Evolutionary conservation across 2,329 filamentous ascomycete genomes (phyloP).

Genomic region (Nigrospora sphaerica): DNA sequence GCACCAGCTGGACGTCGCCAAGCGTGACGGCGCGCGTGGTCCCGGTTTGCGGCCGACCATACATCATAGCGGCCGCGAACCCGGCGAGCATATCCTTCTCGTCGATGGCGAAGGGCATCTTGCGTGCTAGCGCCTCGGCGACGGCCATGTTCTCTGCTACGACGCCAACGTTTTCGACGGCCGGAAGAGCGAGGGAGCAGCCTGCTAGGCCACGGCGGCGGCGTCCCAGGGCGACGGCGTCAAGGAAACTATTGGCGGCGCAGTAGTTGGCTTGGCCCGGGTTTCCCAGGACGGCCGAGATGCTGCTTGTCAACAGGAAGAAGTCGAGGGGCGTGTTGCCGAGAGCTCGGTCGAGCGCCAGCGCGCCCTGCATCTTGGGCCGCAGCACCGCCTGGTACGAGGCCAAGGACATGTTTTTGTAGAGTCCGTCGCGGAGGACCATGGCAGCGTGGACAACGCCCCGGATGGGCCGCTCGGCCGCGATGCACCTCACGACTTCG

Average conservation of each 20-base stretch:
- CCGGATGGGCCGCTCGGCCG: conserved; percentile 5
- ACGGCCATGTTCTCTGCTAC: conserved; percentile 14
- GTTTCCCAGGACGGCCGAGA: conserved; percentile 14
- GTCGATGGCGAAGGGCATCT: conserved; percentile 5
- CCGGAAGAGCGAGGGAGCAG: not conserved
- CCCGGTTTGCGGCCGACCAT: not conserved
- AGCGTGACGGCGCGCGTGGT: not conserved
- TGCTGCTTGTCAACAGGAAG: conserved; percentile 18
- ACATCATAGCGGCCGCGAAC: conserved; percentile 5
- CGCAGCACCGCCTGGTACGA: not conserved
- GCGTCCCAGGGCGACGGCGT: conserved; percentile 12
- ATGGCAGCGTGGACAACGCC: conserved; percentile 21
- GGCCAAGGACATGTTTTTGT: not conserved
- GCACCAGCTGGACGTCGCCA: conserved; percentile 4
- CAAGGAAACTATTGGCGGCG: conserved; percentile 22
- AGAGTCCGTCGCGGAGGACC: conserved; percentile 9
- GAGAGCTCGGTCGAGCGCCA: not conserved
- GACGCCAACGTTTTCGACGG: conserved; percentile 7
- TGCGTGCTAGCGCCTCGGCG: conserved; percentile 2
- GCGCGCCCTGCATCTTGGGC: conserved; percentile 1
- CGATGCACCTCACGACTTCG: conserved; percentile 3
- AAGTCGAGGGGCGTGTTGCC: conserved; percentile 19
- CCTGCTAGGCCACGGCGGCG: not conserved
- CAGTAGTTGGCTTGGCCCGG: conserved; percentile 19
- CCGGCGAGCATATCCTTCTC: conserved; percentile 4